Evolutionary conservation across 2,329 filamentous ascomycete genomes (phyloP).

Genomic region (Pseudogymnoascus sp.): DNA sequence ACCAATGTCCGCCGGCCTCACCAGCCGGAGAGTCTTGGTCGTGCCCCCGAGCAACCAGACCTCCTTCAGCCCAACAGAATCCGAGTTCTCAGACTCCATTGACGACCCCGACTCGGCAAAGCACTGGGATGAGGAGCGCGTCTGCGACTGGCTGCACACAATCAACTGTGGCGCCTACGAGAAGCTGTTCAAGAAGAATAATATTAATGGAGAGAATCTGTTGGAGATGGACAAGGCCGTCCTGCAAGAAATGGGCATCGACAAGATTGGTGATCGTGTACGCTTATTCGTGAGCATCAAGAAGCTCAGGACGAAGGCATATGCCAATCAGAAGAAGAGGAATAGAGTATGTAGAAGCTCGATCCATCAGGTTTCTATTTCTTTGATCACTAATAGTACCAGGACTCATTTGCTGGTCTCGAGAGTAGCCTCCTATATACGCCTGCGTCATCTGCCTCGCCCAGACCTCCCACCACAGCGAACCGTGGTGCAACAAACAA

Average conservation of each 20-base stretch:
- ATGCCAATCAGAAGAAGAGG: constrained; percentile 70
- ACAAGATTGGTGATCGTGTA: constrained; percentile 93
- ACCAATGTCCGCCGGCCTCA: constrained; percentile 42
- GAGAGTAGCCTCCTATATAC: constrained; percentile 53
- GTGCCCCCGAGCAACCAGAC: constrained; percentile 43
- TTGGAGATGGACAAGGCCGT: constrained; percentile 96
- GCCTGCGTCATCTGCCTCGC: constrained; percentile 55
- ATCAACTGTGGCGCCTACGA: constrained; percentile 95
- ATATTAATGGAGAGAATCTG: constrained; percentile 95
- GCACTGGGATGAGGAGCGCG: constrained; percentile 86
- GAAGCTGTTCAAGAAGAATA: constrained; percentile 78
- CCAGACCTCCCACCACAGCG: constrained; percentile 51
- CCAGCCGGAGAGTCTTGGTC: constrained; percentile 45
- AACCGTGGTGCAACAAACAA: constrained; percentile 41
- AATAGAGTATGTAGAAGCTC: constrained; percentile 59
- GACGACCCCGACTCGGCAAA: constrained; percentile 68
- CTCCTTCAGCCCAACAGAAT: constrained; percentile 76
- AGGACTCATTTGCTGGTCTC: constrained; percentile 79
- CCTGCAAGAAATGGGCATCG: constrained; percentile 95
- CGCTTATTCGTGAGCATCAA: constrained; percentile 82
- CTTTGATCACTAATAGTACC: constrained; percentile 17
- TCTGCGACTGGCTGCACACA: constrained; percentile 81
- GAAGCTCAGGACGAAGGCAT: constrained; percentile 68
- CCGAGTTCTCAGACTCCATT: constrained; percentile 74
- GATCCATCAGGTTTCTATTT: not conserved